Evolutionary conservation across 2,329 filamentous ascomycete genomes (phyloP), one percentile per base, ranked within the genome.

Genomic region (Knufia petricola): DNA sequence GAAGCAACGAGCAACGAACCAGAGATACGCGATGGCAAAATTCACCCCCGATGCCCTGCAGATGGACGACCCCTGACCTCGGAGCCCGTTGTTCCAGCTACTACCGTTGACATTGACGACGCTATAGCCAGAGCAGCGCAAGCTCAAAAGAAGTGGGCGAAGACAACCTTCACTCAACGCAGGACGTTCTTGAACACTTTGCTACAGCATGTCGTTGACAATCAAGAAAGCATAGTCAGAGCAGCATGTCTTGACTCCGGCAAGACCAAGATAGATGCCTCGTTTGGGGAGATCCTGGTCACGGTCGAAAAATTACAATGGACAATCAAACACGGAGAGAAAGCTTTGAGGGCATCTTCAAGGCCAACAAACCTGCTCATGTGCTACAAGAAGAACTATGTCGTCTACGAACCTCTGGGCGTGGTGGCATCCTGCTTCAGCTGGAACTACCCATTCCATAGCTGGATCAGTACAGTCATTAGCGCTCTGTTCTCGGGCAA

Each of bases 361-460:
- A 76, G 92, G 46, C 87, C 89, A 3, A 94, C 88, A 1, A 95
- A 94, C 65, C 74, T 95, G 39, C 76, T 98, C 54, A 94, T 98
- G 87, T 79, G 82, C 68, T 95, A 96, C 69, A 98, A 98, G 75
- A 81, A 78, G 64, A 95, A 95, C 63, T 83, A 82, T 53, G 88
- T 98, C 23, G 72, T 78, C 43, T 98, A 94, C 66, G 89, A 98
- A 67, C 90, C 92, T 12, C 72, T 96, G 17, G 92, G 92, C 13
- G 87, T 98, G 30, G 86, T 98, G 4, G 84, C 87, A 9, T 90
- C 92, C 15, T 83, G 90, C 46, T 87, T 98, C 37, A 92, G 85
- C 63, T 98, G 92, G 92, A 98, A 98, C 71, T 96, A 88, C 64
- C 82, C 87, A 38, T 94, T 96, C 67, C 92, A 98, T 70, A 98